Base-by-base conservation (phyloP, 495 filamentous ascomycete species). In the Astrocystis sublimbata region DNA sequence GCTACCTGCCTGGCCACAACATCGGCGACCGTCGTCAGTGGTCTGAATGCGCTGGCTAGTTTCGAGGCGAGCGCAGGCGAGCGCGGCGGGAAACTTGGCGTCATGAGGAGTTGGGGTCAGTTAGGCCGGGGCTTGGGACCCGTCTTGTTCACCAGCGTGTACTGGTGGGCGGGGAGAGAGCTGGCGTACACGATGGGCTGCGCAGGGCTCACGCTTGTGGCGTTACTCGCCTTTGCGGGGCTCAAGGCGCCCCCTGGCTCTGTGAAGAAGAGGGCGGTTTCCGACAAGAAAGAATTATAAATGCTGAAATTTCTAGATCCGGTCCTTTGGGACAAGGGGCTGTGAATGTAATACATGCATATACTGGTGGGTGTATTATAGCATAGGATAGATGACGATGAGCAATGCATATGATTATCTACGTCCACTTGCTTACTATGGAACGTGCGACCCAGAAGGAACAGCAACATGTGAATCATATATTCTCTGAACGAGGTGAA, bases 121-220 rank as follows among this genome's bases (percentile, higher is more conserved):
- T 79, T 92, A 9, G 96, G 94, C 2, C 80, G 96, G 23, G 90
- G 93, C 3, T 73, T 93, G 19, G 94, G 94, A 0, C 94, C 94
- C 1, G 68, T 98, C 24, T 70, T 96, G 46, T 99, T 98, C 68
- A 97, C 93, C 65, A 88, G 90, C n/a, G 80, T 99, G 60, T 99
- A 98, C 77, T 99, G 94, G 94, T 99, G 96, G 96, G 93, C 91
- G 31, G 94, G 96, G 0, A 78, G 94, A 40, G 88, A 96, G 68
- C 77, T 87, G 15, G 94, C 94, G 1, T 99, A 97, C 73, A 80
- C 78, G 1, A 79, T 89, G 70, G 96, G 94, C 3, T 91, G 91
- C 0, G 71, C 81, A 33, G 92, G 90, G 2, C 97, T 98, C 81
- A 68, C 88, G 23, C 85, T 72, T 7, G 92, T 97, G 36, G 83